Evolutionary conservation across 352 stramenopile genomes (phyloP).

Genomic region (Globisporangium radiosum): DNA sequence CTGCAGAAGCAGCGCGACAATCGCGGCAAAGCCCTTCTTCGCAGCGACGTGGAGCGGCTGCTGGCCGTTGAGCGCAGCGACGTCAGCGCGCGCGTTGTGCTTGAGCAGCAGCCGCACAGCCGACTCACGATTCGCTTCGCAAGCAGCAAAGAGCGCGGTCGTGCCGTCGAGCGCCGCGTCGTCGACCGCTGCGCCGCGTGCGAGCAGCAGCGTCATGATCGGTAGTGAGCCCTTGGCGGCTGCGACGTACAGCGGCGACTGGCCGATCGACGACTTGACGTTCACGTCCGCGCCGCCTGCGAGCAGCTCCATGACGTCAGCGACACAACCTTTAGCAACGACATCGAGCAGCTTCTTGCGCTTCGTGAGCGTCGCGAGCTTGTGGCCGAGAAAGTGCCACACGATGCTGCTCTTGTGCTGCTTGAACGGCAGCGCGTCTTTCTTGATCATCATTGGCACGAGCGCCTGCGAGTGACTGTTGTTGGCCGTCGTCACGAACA

Average conservation of each 20-base stretch:
- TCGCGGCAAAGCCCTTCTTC: conserved; percentile 40
- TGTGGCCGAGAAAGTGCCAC: conserved; percentile 72
- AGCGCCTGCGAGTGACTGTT: conserved; percentile 25
- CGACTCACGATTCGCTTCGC: conserved; percentile 52
- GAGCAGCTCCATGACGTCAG: conserved; percentile 58
- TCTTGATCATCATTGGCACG: conserved; percentile 35
- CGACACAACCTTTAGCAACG: conserved; percentile 40
- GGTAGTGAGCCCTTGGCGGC: conserved; percentile 44
- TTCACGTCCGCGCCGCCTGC: conserved; percentile 51
- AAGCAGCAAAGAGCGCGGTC: conserved; percentile 51
- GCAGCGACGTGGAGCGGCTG: conserved; percentile 56
- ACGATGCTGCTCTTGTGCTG: conserved; percentile 31
- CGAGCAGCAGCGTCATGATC: conserved; percentile 63
- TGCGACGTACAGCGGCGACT: conserved; percentile 58
- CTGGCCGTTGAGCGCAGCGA: conserved; percentile 35
- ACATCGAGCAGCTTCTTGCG: conserved; percentile 64
- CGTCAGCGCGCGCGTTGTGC: conserved; percentile 42
- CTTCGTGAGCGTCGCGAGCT: conserved; percentile 53
- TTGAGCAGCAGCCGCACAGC: conserved; percentile 52
- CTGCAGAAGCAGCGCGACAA: conserved; percentile 40
- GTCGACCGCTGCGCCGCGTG: conserved; percentile 53
- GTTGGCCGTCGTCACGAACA: conserved; percentile 22
- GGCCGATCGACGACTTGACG: conserved; percentile 35
- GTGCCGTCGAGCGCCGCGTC: conserved; percentile 44
- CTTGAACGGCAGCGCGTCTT: conserved; percentile 21